A percentile compares a stretch with the other conserved stretches of the same genome.
Conservation (phyloP, 2,329 filamentous ascomycete genomes). For the Fusarium nelsonii region DNA sequence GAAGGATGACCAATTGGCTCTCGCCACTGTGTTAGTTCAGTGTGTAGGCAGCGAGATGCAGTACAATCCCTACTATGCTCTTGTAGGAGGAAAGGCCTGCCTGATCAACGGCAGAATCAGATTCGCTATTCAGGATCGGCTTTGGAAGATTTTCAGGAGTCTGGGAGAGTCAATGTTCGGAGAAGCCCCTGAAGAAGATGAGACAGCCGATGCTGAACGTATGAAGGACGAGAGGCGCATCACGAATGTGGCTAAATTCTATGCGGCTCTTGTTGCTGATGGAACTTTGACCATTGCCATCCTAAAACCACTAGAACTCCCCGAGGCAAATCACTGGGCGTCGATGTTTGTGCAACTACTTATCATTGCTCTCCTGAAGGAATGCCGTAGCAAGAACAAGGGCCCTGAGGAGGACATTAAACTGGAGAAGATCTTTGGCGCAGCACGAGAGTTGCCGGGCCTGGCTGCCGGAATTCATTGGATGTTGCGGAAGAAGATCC, state of each 20-base stretch:
- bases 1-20: constrained; percentile 85
- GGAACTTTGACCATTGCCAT: constrained; percentile 61
- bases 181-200: constrained; percentile 70
- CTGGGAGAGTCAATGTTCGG: constrained; percentile 85
- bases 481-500: constrained; percentile 81
- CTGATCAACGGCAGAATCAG: constrained; percentile 75
- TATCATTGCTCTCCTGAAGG: constrained; percentile 79
- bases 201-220: constrained; percentile 61
- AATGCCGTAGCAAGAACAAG: constrained; percentile 63
- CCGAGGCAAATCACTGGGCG: constrained; percentile 80
- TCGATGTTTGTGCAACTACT: constrained; percentile 84
- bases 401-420: constrained; percentile 65
- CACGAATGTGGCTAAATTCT: constrained; percentile 67
- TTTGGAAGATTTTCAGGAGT: constrained; percentile 87
- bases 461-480: constrained; percentile 81
- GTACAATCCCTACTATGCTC: constrained; percentile 94
- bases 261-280: constrained; percentile 63
- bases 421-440: constrained; percentile 75
- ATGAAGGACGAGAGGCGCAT: constrained; percentile 64
- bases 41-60: constrained; percentile 84
- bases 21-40: constrained; percentile 87
- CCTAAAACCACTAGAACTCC: constrained; percentile 80
- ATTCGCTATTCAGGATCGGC: constrained; percentile 86
- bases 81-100: constrained; percentile 84
- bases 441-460: constrained; percentile 72